Percentiles rank a stretch among this genome's conserved stretches.
Evolutionary conservation across 805 yeast genomes (phyloP).

Genomic region (Sugiyamaella marilandica): DNA sequence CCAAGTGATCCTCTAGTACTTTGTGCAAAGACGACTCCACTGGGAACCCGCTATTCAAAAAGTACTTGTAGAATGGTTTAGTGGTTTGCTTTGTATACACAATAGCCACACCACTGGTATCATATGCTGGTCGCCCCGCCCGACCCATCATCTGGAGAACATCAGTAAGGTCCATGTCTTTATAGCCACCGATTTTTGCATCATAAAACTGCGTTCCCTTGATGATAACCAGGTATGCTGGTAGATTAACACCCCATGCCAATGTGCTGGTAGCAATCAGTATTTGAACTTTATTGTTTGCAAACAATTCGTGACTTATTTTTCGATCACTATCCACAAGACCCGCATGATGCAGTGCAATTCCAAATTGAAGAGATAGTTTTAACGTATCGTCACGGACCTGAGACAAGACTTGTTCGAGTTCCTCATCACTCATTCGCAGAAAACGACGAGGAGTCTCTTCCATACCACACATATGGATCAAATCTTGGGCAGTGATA

Average conservation of each 20-base stretch:
- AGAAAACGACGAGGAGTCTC: conserved; percentile 69
- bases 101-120: conserved; percentile 71
- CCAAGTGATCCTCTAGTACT: conserved; percentile 71
- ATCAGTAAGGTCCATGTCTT: conserved; percentile 79
- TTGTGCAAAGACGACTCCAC: conserved; percentile 77
- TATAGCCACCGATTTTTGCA: conserved; percentile 55
- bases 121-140: conserved; percentile 79
- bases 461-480: conserved; percentile 74
- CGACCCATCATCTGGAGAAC: conserved; percentile 82
- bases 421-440: conserved; percentile 59
- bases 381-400: conserved; percentile 82
- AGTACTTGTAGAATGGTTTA: conserved; percentile 71
- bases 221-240: conserved; percentile 72
- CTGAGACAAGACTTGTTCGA: conserved; percentile 43
- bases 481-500: conserved; percentile 71
- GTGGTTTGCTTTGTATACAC: conserved; percentile 73
- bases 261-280: conserved; percentile 76
- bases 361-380: conserved; percentile 70
- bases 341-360: conserved; percentile 81
- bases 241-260: conserved; percentile 84
- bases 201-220: conserved; percentile 70
- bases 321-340: conserved; percentile 67
- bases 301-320: conserved; percentile 65
- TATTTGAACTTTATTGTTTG: conserved; percentile 64
- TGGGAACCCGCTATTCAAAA: conserved; percentile 73